phyloP scores from a whole-genome alignment of 2,329 filamentous ascomycete species.

The Phaeosphaeriaceae sp. region DNA sequence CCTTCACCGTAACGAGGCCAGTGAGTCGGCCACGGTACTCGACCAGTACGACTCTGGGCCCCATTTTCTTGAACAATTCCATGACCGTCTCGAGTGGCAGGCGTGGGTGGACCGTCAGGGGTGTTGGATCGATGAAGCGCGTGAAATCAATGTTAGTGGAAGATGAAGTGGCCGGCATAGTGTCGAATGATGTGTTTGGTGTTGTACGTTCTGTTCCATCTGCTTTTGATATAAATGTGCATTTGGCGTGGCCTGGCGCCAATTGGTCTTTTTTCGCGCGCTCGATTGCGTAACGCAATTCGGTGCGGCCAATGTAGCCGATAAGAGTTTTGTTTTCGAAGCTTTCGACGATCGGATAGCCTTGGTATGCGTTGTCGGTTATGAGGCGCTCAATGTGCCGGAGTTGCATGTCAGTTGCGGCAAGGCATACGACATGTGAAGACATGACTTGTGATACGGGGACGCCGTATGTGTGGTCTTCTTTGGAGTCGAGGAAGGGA shows the following conservation, averaged over 20 bases:
- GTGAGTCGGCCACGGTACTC: constrained; percentile 85
- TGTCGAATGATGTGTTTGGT: constrained; percentile 64
- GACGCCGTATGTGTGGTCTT: constrained; percentile 95
- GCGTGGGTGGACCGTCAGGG: constrained; percentile 87
- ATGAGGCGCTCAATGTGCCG: constrained; percentile 79
- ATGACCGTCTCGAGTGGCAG: constrained; percentile 95
- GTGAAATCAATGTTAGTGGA: constrained; percentile 76
- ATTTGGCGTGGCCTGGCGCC: no score
- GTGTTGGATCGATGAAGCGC: constrained; percentile 86
- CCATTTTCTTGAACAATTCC: constrained; percentile 98
- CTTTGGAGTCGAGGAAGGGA: constrained; percentile 95
- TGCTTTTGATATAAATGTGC: no score
- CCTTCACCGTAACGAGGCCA: constrained; percentile 93
- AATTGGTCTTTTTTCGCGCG: constrained; percentile 72
- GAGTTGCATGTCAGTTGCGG: constrained; percentile 75
- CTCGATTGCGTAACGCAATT: constrained; percentile 82
- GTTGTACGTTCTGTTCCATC: no score
- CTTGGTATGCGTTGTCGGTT: constrained; percentile 81
- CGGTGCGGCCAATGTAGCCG: constrained; percentile 91
- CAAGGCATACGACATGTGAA: constrained; percentile 73
- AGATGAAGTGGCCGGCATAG: constrained; percentile 61
- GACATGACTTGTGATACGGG: constrained; percentile 93
- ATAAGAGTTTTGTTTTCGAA: constrained; percentile 72
- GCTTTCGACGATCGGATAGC: constrained; percentile 89
- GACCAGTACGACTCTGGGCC: constrained; percentile 88